Evolutionary conservation across 768 basidiomycete species (phyloP).

Genomic region (Agaricus subrufescens): DNA sequence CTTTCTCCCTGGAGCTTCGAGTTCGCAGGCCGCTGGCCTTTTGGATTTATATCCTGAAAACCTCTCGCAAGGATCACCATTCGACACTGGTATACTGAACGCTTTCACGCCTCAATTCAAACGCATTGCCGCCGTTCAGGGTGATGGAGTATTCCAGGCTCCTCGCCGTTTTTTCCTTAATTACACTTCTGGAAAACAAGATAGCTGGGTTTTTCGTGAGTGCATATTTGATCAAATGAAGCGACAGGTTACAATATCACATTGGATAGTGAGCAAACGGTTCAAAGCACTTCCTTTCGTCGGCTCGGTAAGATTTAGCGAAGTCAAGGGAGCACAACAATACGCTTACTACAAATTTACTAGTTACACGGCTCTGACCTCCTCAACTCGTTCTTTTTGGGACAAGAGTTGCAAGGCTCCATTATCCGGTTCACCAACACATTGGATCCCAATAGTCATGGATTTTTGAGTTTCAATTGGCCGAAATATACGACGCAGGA

Average conservation of each 20-base stretch:
- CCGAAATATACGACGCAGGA: conserved; percentile 25
- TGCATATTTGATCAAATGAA: not conserved
- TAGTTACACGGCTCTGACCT: conserved; percentile 39
- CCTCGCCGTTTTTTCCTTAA: conserved; percentile 44
- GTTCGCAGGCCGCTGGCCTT: conserved; percentile 24
- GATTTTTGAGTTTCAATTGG: conserved; percentile 10
- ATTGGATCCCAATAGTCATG: conserved; percentile 17
- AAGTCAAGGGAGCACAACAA: too few relatives aligned
- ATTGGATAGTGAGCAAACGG: conserved; percentile 36
- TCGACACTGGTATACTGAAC: conserved; percentile 40
- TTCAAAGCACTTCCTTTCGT: conserved; percentile 35
- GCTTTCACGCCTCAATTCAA: conserved; percentile 42
- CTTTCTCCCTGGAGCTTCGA: conserved; percentile 28
- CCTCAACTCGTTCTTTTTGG: conserved; percentile 27
- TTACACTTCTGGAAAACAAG: conserved; percentile 28
- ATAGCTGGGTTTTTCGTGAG: conserved; percentile 37
- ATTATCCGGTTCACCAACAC: conserved; percentile 37
- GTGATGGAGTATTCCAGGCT: conserved; percentile 47
- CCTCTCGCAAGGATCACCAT: conserved; percentile 45
- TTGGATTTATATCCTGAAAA: conserved; percentile 33
- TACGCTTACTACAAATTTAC: not conserved
- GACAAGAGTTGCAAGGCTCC: conserved; percentile 35
- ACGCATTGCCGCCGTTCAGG: conserved; percentile 43
- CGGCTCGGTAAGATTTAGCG: conserved; percentile 33
- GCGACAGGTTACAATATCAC: not conserved